Conservation (phyloP, 176 grass and related monocot species). For the Aegilops bicornis region DNA sequence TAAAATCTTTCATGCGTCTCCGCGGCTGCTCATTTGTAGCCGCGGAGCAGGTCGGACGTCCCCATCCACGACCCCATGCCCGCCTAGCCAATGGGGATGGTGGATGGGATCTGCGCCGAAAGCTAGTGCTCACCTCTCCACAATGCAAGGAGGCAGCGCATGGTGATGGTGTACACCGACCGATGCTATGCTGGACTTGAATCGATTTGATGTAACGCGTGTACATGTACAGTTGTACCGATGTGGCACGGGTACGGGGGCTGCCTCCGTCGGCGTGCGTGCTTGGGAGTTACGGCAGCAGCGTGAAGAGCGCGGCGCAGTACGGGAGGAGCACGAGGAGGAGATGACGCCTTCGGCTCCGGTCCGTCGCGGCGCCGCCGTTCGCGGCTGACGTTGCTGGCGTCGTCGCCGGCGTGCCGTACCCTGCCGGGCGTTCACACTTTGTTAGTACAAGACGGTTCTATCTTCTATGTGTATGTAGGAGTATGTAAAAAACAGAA, state of each 20-base stretch:
- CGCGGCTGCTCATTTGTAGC: background rate
- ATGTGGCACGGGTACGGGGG: background rate
- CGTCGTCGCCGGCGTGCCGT: conserved; percentile 28
- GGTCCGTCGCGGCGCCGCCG: conserved; percentile 5
- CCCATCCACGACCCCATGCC: background rate
- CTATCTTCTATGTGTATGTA: background rate
- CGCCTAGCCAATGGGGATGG: background rate
- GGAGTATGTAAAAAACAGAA: background rate
- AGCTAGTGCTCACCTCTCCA: background rate
- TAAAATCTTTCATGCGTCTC: background rate
- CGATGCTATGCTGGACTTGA: background rate
- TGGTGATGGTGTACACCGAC: background rate
- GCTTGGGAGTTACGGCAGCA: conserved; percentile 20
- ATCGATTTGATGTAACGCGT: conserved; percentile 31
- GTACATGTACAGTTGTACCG: conserved; percentile 43
- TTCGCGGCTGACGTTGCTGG: background rate
- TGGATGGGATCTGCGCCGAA: background rate
- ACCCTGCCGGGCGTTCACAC: conserved; percentile 17
- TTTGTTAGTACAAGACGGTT: background rate
- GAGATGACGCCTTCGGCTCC: background rate
- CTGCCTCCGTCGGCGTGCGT: too few relatives aligned
- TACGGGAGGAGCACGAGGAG: background rate
- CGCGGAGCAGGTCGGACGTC: conserved; percentile 17
- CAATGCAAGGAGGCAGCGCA: background rate
- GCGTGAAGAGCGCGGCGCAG: background rate